Evolutionary conservation across 2,329 filamentous ascomycete species (phyloP).

Genomic region (Rhynchosporium agropyri): DNA sequence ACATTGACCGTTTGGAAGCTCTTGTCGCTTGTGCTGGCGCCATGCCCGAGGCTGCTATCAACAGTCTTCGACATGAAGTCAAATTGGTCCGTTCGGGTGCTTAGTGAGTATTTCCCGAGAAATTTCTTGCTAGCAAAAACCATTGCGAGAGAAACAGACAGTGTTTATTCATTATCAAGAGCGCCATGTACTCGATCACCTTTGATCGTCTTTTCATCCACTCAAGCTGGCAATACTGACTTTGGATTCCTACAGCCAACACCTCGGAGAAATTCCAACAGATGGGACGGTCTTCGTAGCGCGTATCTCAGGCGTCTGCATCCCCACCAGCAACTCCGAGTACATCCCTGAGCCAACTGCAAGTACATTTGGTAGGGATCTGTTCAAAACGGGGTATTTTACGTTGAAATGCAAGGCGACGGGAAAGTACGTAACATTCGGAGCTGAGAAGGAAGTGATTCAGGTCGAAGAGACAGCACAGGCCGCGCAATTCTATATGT

Average conservation of each 20-base stretch:
- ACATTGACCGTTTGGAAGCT: conserved; percentile 9
- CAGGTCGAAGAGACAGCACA: background rate
- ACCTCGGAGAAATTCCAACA: too few species aligned
- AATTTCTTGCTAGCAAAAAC: too few species aligned
- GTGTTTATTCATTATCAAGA: too few species aligned
- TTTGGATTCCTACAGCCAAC: background rate
- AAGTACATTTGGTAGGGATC: background rate
- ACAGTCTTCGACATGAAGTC: background rate
- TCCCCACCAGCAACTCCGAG: conserved; percentile 7
- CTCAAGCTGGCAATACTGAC: background rate
- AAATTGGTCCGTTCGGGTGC: conserved; percentile 7
- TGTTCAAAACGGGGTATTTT: conserved; percentile 8
- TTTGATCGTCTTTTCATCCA: background rate
- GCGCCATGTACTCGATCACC: too few species aligned
- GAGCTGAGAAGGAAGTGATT: conserved; percentile 8
- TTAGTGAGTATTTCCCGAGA: background rate
- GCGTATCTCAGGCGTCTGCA: background rate
- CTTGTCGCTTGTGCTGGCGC: background rate
- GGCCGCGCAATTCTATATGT: background rate
- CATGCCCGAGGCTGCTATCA: conserved; percentile 8
- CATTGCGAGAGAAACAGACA: too few species aligned
- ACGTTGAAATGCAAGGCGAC: background rate
- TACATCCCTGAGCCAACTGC: conserved; percentile 10
- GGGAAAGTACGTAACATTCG: background rate
- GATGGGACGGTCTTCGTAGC: background rate